Base-by-base conservation (phyloP, 768 basidiomycete species). In the Phlebiopsis gigantea region DNA sequence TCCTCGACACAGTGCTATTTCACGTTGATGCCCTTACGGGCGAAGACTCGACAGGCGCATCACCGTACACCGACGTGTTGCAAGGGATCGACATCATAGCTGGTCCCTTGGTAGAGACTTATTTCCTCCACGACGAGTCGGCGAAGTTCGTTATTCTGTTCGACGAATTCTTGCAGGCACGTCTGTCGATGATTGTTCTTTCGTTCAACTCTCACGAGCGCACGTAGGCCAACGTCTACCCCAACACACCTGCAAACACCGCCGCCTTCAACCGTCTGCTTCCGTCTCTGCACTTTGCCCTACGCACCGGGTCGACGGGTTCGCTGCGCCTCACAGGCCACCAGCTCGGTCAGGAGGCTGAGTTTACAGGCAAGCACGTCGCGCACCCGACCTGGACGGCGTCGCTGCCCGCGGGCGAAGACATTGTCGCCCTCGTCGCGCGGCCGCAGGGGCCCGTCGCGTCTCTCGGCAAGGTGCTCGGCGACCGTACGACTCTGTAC, bases 401-500 rank as follows among this genome's bases (percentile, higher is more conserved):
- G 15, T 74, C 79, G 21, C 68, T 92, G 34, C 73, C 78, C 0
- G 69, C 72, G 0, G 77, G 74, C 25, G 88, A 94, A 64, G 73
- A 75, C 22, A 75, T 93, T n/a, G 71, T 75, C 45, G 63, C 77
- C 0, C 69, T 87, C 56, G 68, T 85, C 22, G 73, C 75, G 41
- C 77, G 79, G 26, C 64, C 74, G 9, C 21, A 57, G 1, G 77
- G 77, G 55, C 80, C 83, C 0, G 73, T 92, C 30, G 93, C 94
- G 0, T 88, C 85, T 1, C 71, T 87, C 28, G 96, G 95, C 4
- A 85, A 85, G 63, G 93, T 96, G 4, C 75, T 92, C 4, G 94
- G 90, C 2, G 88, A 95, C 69, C 83, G 93, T 53, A 85, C 83
- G 34, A 94, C 93, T 29, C 69, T 98, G 57, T 96, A 97, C 77